Evolutionary conservation across 345 rosid genomes (phyloP).

Genomic region (Eucalyptus cladocalyx): DNA sequence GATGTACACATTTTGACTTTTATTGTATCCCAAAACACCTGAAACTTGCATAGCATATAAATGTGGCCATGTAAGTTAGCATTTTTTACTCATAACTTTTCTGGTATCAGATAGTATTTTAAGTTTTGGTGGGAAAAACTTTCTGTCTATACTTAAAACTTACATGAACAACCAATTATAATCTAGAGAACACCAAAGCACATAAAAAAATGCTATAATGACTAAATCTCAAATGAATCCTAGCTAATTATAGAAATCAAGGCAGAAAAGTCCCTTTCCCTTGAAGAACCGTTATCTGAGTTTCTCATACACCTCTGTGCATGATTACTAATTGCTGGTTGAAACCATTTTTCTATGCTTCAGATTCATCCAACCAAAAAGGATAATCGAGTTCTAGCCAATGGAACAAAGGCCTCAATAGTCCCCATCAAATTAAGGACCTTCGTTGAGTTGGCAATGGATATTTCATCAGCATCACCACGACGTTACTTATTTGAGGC

Average conservation of each 20-base stretch:
- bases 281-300: background rate
- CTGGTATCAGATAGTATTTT: background rate
- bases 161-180: background rate
- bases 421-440: conserved; percentile 51
- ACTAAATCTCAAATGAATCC: background rate
- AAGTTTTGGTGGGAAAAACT: background rate
- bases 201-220: background rate
- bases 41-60: background rate
- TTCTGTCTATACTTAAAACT: background rate
- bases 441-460: conserved; percentile 87
- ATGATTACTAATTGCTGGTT: background rate
- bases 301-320: background rate
- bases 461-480: conserved; percentile 89
- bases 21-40: background rate
- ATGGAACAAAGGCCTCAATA: conserved; percentile 4
- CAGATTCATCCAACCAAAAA: conserved; percentile 50
- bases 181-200: background rate
- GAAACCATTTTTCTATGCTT: background rate
- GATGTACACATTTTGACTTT: background rate
- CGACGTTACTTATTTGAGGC: conserved; percentile 92
- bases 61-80: background rate
- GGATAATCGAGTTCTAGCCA: conserved; percentile 8
- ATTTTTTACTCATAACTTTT: background rate
- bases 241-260: background rate
- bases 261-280: background rate